Evolutionary conservation across 257 asterid genomes (phyloP).

Genomic region (Solanum dulcamara): DNA sequence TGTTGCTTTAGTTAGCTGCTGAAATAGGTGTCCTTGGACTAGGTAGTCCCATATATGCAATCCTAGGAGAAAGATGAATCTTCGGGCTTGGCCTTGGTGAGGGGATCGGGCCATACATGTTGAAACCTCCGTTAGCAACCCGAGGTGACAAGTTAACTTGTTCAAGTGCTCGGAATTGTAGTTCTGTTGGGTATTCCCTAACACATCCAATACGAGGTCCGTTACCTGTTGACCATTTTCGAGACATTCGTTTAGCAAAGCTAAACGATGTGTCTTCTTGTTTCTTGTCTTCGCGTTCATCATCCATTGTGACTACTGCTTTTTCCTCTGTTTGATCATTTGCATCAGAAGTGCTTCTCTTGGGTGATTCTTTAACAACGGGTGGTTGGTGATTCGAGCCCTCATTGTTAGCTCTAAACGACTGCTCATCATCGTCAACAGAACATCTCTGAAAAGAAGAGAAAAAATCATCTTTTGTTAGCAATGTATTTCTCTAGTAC

Average conservation of each 20-base stretch:
- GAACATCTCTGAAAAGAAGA: slow-evolving; percentile 60
- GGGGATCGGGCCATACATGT: slow-evolving; percentile 73
- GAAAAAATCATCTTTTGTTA: slow-evolving; percentile 1
- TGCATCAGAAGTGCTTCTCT: neutral
- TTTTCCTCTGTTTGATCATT: slow-evolving; percentile 6
- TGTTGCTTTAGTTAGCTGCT: slow-evolving; percentile 23
- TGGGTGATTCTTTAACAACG: slow-evolving; percentile 13
- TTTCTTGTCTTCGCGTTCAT: slow-evolving; percentile 11
- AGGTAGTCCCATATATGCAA: slow-evolving; percentile 77
- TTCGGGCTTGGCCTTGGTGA: slow-evolving; percentile 94
- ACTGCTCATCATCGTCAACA: slow-evolving; percentile 59
- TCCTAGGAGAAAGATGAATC: slow-evolving; percentile 69
- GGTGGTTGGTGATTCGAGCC: slow-evolving; percentile 7
- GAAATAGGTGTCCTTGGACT: slow-evolving; percentile 76
- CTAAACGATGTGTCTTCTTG: slow-evolving; percentile 9
- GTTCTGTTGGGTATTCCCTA: slow-evolving; percentile 67
- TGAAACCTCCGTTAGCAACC: slow-evolving; percentile 25
- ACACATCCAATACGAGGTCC: slow-evolving; percentile 96
- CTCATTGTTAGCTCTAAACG: slow-evolving; percentile 14
- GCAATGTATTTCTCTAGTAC: neutral
- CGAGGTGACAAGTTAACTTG: slow-evolving; percentile 92
- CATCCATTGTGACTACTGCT: neutral
- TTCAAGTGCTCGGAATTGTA: slow-evolving; percentile 82
- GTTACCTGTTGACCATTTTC: slow-evolving; percentile 79
- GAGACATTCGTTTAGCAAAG: slow-evolving; percentile 56